Conservation (phyloP, 495 filamentous ascomycete species). For the Xylaria intraflava region DNA sequence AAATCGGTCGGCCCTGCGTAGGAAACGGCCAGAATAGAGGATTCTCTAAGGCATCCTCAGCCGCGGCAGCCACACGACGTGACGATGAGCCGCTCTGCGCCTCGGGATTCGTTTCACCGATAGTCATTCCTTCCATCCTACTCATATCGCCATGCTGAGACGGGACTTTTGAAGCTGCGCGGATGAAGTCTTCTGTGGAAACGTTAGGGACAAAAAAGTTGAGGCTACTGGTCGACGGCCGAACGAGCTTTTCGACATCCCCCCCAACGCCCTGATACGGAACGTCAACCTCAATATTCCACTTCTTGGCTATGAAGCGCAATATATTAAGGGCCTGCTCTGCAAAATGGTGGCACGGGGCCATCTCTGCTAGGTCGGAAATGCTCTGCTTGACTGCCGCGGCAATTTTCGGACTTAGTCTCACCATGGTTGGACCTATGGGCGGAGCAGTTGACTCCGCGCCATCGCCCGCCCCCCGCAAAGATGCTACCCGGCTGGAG, state of each 20-base stretch:
- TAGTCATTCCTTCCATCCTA: slow-evolving; percentile 20
- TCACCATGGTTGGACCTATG: slow-evolving; percentile 15
- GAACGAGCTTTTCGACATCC: slow-evolving; percentile 24
- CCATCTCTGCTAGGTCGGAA: slow-evolving; percentile 50
- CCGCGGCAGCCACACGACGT: neutral
- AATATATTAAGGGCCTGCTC: slow-evolving; percentile 53
- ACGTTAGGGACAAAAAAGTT: slow-evolving; percentile 49
- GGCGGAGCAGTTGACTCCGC: slow-evolving; percentile 21
- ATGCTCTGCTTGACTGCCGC: slow-evolving; percentile 39
- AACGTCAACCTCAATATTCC: slow-evolving; percentile 48
- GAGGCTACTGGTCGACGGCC: slow-evolving; percentile 36
- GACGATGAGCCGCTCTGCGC: slow-evolving; percentile 13
- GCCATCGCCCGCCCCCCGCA: slow-evolving; percentile 16
- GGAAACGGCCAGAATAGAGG: slow-evolving; percentile 52
- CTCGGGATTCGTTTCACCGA: slow-evolving; percentile 4
- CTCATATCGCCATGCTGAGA: slow-evolving; percentile 11
- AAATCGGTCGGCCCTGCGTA: slow-evolving; percentile 46
- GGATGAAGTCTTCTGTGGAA: slow-evolving; percentile 32
- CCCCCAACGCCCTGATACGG: slow-evolving; percentile 10
- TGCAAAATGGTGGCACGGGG: slow-evolving; percentile 53
- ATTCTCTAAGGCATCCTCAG: slow-evolving; percentile 25
- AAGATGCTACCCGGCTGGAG: slow-evolving; percentile 16
- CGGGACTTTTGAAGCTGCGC: slow-evolving; percentile 3
- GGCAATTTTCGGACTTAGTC: slow-evolving; percentile 24
- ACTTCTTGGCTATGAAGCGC: slow-evolving; percentile 47